A percentile compares a stretch with the other conserved stretches of the same genome.
Conservation (phyloP, 2,329 filamentous ascomycete genomes). For the Reticulascus tulasneorum region DNA sequence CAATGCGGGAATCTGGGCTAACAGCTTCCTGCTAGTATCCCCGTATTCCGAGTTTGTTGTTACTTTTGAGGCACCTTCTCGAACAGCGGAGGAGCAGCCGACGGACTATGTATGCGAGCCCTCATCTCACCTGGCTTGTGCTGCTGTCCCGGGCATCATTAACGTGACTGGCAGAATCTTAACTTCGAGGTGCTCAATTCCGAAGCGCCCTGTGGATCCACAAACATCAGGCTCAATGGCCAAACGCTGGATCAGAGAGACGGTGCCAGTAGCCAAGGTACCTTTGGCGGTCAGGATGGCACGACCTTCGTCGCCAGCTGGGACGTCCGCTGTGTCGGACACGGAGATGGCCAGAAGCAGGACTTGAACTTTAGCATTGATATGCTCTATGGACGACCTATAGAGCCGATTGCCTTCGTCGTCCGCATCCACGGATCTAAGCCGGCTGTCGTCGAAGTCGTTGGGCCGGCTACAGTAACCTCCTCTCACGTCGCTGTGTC, state of each 20-base stretch:
- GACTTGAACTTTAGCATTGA: slow-evolving; percentile 39
- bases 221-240: slow-evolving; percentile 44
- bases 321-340: slow-evolving; percentile 42
- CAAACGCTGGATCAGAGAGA: slow-evolving; percentile 35
- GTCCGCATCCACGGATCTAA: slow-evolving; percentile 42
- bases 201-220: slow-evolving; percentile 39
- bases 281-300: slow-evolving; percentile 33
- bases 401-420: slow-evolving; percentile 35
- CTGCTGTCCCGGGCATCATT: not conserved
- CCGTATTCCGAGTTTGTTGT: no score
- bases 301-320: slow-evolving; percentile 39
- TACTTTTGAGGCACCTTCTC: slow-evolving; percentile 9
- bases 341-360: slow-evolving; percentile 37
- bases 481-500: slow-evolving; percentile 14
- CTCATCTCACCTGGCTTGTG: not conserved
- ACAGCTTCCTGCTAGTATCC: no score
- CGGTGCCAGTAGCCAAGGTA: slow-evolving; percentile 36
- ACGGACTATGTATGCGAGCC: slow-evolving; percentile 7
- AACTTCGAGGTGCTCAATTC: slow-evolving; percentile 42
- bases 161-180: slow-evolving; percentile 25
- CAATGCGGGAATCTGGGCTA: no score
- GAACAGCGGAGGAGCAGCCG: slow-evolving; percentile 8
- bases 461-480: slow-evolving; percentile 22
- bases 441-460: slow-evolving; percentile 38
- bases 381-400: slow-evolving; percentile 34